Evolutionary conservation across 1,284 basidiomycete species (phyloP).

Genomic region (Microbotryum saponariae): DNA sequence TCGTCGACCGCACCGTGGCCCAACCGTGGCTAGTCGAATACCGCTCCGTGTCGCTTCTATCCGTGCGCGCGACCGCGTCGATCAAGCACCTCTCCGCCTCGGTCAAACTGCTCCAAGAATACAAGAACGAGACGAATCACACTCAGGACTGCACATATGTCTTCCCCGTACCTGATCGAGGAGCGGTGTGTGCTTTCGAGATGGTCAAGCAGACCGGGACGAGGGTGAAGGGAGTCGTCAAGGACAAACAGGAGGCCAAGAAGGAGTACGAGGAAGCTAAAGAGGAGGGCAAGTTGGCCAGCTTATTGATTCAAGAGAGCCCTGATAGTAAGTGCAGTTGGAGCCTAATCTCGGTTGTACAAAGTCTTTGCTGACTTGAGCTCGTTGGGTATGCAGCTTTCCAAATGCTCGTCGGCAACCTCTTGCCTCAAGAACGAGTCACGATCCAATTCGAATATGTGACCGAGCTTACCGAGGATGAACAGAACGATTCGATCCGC

Average conservation of each 20-base stretch:
- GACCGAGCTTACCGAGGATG: constrained; percentile 23
- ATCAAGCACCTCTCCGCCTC: not conserved
- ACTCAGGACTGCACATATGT: constrained; percentile 48
- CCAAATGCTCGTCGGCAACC: constrained; percentile 12
- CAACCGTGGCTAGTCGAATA: too few relatives aligned
- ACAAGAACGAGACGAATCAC: constrained; percentile 43
- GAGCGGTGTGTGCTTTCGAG: constrained; percentile 50
- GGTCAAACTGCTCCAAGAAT: constrained; percentile 50
- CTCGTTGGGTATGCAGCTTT: constrained; percentile 7
- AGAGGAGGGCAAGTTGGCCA: constrained; percentile 45
- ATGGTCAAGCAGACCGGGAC: constrained; percentile 45
- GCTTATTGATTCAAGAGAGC: constrained; percentile 39
- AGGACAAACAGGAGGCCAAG: constrained; percentile 49
- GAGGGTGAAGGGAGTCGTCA: constrained; percentile 48
- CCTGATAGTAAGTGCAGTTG: constrained; percentile 10
- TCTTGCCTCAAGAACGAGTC: constrained; percentile 12
- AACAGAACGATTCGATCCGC: constrained; percentile 16
- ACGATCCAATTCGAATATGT: constrained; percentile 15
- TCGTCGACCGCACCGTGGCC: too few relatives aligned
- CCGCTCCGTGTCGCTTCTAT: too few relatives aligned
- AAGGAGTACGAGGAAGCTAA: constrained; percentile 46
- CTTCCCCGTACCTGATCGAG: constrained; percentile 55
- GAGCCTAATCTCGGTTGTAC: not conserved
- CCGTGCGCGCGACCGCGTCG: too few relatives aligned
- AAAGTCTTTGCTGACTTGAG: not conserved